These are phyloP conservation scores for Vigna nakashimae DNA, from an alignment of 306 rosid species.

Conservation along the genomic window DNA sequence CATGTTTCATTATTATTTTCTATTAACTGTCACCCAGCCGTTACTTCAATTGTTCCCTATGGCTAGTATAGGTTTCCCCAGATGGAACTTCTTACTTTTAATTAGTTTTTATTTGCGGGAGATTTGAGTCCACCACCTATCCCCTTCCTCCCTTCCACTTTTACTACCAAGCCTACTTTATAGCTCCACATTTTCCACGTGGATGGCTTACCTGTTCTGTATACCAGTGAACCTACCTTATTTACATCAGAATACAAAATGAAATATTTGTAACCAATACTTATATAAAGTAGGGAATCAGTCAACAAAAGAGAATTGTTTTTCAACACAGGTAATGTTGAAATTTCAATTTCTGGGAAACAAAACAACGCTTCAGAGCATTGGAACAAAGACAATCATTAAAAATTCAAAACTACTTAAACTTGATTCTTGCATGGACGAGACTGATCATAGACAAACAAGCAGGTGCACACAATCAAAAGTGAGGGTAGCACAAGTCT, in stretches of 20 bases:
- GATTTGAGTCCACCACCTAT: too few species aligned
- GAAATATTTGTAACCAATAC: constrained; percentile 16
- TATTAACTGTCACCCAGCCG: neutral
- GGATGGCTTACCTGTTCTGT: neutral
- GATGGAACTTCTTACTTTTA: too few species aligned
- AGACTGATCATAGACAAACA: constrained; percentile 24
- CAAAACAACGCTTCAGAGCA: constrained; percentile 36
- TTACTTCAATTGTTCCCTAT: neutral
- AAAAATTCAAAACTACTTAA: neutral
- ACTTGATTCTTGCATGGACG: neutral
- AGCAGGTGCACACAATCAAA: constrained; percentile 19
- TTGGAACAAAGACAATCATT: constrained; percentile 9
- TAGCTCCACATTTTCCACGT: too few species aligned
- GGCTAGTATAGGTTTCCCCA: neutral
- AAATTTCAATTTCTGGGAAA: constrained; percentile 22
- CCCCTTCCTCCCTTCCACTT: too few species aligned
- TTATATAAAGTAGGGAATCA: constrained; percentile 24
- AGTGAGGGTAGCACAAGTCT: constrained; percentile 15
- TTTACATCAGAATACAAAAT: neutral
- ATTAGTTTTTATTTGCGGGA: too few species aligned
- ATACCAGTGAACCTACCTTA: neutral
- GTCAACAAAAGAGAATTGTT: neutral
- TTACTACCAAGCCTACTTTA: too few species aligned
- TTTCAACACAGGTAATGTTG: too few species aligned
- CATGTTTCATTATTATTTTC: neutral